Percentiles rank a stretch among this genome's conserved stretches.
Evolutionary conservation across 352 stramenopile genomes (phyloP).

Genomic region (Blastocystis sp.): DNA sequence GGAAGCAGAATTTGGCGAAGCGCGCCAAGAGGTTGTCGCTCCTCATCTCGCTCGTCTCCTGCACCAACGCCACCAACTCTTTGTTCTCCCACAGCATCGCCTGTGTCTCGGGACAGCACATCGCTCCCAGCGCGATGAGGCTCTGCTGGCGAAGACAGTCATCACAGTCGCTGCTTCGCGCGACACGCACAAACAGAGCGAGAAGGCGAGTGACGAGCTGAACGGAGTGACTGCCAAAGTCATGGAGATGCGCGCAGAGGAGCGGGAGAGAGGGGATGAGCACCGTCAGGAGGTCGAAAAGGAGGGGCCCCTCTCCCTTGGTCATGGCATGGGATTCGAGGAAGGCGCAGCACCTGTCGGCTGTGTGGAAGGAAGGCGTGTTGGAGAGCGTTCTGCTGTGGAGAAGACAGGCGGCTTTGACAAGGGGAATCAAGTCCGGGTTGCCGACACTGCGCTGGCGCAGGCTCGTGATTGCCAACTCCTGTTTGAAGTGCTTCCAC

Average conservation of each 20-base stretch:
- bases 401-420: background rate
- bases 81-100: background rate
- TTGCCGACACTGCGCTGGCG: background rate
- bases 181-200: constrained; percentile 1
- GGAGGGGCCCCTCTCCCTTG: background rate
- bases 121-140: background rate
- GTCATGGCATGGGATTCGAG: background rate
- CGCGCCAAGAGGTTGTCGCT: background rate
- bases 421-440: background rate
- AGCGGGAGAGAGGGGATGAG: background rate
- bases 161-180: background rate
- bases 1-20: background rate
- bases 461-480: background rate
- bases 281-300: background rate
- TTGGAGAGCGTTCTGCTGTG: background rate
- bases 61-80: background rate
- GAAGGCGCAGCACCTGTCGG: background rate
- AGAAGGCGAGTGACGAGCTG: background rate
- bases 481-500: background rate
- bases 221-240: background rate
- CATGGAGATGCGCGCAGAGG: background rate
- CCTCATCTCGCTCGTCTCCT: background rate
- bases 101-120: background rate
- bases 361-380: background rate
- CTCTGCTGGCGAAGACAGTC: background rate